phyloP scores from a whole-genome alignment of 805 yeast species.

The Starmerella potacharoeniae region DNA sequence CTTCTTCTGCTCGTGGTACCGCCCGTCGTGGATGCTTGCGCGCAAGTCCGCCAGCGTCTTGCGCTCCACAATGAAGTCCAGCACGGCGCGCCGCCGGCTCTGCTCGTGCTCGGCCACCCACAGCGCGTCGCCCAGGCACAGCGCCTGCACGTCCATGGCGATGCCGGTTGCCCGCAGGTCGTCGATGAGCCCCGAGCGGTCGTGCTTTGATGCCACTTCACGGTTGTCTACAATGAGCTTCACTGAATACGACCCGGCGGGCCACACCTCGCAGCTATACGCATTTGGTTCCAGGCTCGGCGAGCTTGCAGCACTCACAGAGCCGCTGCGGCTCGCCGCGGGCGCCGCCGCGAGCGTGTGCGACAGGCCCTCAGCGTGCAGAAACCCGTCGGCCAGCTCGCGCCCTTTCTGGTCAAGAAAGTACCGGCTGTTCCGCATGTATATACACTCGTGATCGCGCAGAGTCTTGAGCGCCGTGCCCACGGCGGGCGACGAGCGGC shows the following conservation, averaged over 20 bases:
- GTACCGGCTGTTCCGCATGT: conserved; percentile 34
- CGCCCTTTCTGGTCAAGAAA: conserved; percentile 59
- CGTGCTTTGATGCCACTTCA: conserved; percentile 58
- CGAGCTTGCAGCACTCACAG: background rate
- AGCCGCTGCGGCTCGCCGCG: background rate
- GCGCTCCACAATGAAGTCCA: conserved; percentile 80
- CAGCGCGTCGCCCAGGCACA: conserved; percentile 75
- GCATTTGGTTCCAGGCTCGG: background rate
- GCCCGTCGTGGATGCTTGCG: conserved; percentile 70
- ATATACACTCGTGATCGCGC: conserved; percentile 47
- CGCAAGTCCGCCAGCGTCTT: conserved; percentile 82
- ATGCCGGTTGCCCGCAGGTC: conserved; percentile 43
- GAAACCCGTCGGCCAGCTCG: conserved; percentile 47
- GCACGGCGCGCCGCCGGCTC: conserved; percentile 50
- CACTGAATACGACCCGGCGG: conserved; percentile 45
- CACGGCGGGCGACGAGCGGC: conserved; percentile 17
- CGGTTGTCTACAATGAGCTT: conserved; percentile 64
- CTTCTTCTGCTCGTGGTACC: conserved; percentile 77
- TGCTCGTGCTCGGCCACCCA: conserved; percentile 71
- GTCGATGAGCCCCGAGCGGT: conserved; percentile 57
- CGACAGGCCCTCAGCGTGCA: conserved; percentile 38
- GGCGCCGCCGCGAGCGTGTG: background rate
- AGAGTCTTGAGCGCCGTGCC: conserved; percentile 42
- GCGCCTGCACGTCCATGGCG: conserved; percentile 40
- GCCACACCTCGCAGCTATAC: conserved; percentile 40